phyloP scores from a whole-genome alignment of 306 rosid genomes.

The Casuarina cunninghamiana region DNA sequence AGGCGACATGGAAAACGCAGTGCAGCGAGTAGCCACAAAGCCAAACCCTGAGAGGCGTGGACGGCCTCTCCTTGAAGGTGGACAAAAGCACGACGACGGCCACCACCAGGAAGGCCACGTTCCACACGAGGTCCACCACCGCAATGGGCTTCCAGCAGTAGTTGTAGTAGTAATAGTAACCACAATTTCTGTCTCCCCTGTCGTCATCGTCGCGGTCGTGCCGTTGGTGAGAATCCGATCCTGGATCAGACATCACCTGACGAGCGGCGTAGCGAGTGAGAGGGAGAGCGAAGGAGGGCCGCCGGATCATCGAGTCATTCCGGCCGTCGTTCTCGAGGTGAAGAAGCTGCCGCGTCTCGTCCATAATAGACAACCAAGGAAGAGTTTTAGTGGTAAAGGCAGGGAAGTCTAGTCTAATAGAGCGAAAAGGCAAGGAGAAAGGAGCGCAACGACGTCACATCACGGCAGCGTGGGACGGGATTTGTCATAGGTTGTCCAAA shows the following conservation, averaged over 20 bases:
- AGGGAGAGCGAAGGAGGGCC: slow-evolving; percentile 41
- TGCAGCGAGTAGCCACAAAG: slow-evolving; percentile 63
- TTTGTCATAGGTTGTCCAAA: background rate
- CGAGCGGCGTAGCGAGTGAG: slow-evolving; percentile 45
- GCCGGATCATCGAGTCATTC: slow-evolving; percentile 33
- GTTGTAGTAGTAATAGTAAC: slow-evolving; percentile 15
- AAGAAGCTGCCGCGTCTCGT: slow-evolving; percentile 33
- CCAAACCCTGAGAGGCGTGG: slow-evolving; percentile 76
- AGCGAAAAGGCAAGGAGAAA: background rate
- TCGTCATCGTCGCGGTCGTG: slow-evolving; percentile 31
- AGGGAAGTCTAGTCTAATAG: background rate
- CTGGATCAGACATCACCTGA: slow-evolving; percentile 43
- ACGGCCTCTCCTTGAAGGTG: slow-evolving; percentile 56
- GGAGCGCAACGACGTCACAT: slow-evolving; percentile 43
- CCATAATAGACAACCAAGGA: slow-evolving; percentile 30
- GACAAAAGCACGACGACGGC: slow-evolving; percentile 61
- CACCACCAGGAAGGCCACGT: slow-evolving; percentile 62
- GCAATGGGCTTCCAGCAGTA: slow-evolving; percentile 52
- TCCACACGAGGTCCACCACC: slow-evolving; percentile 71
- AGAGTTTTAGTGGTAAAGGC: no score
- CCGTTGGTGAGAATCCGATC: slow-evolving; percentile 35
- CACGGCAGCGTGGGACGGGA: background rate
- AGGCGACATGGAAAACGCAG: slow-evolving; percentile 61
- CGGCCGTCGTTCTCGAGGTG: slow-evolving; percentile 7
- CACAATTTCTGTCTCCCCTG: slow-evolving; percentile 20